Evolutionary conservation across 495 filamentous ascomycete species (phyloP).

Genomic region (Lasiosphaeriaceae sp.): DNA sequence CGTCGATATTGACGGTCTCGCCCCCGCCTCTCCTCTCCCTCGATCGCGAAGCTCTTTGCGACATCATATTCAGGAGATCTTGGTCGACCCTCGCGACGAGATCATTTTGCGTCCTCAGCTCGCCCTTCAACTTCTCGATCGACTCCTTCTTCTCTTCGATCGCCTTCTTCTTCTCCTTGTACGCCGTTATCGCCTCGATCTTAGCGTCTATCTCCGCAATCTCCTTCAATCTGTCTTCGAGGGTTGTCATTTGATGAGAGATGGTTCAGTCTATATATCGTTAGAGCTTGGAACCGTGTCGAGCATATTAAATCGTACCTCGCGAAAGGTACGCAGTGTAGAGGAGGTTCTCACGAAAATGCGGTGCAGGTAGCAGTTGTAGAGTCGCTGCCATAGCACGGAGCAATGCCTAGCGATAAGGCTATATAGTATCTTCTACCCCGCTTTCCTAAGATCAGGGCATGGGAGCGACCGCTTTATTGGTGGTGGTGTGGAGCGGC

Average conservation of each 20-base stretch:
- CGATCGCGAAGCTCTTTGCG: neutral
- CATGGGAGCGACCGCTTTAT: too few relatives aligned
- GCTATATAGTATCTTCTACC: constrained; percentile 7
- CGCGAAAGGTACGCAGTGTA: neutral
- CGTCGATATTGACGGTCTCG: neutral
- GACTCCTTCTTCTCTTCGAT: neutral
- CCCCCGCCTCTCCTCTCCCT: neutral
- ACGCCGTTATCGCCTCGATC: neutral
- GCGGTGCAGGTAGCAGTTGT: neutral
- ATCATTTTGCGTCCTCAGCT: neutral
- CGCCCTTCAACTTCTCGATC: neutral
- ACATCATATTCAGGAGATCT: neutral
- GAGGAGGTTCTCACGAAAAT: neutral
- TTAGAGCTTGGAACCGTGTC: neutral
- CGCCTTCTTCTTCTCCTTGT: neutral
- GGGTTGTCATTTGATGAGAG: neutral
- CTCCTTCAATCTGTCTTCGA: neutral
- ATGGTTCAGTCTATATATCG: neutral
- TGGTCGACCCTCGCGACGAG: neutral
- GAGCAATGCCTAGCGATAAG: neutral
- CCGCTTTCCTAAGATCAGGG: constrained; percentile 6
- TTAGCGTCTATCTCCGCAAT: neutral
- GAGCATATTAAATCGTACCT: neutral
- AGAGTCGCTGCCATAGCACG: neutral
- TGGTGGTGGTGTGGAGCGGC: constrained; percentile 1